Conservation (phyloP, 495 filamentous ascomycete species). For the Wilcoxina mikolae region DNA sequence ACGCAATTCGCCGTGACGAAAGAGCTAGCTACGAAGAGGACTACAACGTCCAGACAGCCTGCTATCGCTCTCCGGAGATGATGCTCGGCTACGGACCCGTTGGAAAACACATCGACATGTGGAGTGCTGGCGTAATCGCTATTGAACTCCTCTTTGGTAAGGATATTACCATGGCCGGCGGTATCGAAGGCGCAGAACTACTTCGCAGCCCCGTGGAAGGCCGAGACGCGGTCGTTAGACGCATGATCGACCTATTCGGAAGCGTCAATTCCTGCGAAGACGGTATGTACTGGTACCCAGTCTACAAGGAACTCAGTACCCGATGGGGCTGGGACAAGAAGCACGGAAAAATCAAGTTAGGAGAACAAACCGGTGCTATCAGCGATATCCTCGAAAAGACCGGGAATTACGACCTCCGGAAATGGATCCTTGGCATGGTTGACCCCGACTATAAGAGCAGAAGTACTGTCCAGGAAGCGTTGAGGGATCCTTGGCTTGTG, state of each 20-base stretch:
- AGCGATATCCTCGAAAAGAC: slow-evolving; percentile 3
- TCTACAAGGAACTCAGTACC: slow-evolving; percentile 13
- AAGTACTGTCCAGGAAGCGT: slow-evolving; percentile 12
- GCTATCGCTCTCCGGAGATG: slow-evolving; percentile 26
- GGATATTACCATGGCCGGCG: slow-evolving; percentile 11
- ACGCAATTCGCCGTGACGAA: slow-evolving; percentile 18
- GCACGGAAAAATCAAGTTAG: neutral
- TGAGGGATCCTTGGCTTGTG: slow-evolving; percentile 23
- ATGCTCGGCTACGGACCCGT: slow-evolving; percentile 22
- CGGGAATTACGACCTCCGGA: slow-evolving; percentile 3
- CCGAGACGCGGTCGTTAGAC: slow-evolving; percentile 17
- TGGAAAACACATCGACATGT: slow-evolving; percentile 23
- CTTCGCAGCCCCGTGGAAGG: slow-evolving; percentile 12
- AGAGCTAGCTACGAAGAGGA: slow-evolving; percentile 18
- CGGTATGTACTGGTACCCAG: slow-evolving; percentile 17
- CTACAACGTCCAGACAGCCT: slow-evolving; percentile 20
- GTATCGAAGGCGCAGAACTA: slow-evolving; percentile 14
- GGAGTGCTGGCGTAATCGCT: slow-evolving; percentile 24
- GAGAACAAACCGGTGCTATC: neutral
- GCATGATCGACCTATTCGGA: slow-evolving; percentile 21
- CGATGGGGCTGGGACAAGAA: slow-evolving; percentile 9
- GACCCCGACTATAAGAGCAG: slow-evolving; percentile 15
- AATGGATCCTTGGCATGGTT: slow-evolving; percentile 20
- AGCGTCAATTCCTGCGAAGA: slow-evolving; percentile 14
- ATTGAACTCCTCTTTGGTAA: slow-evolving; percentile 21